phyloP scores from a whole-genome alignment of 257 asterid species.

The Solanum medicagineum region DNA sequence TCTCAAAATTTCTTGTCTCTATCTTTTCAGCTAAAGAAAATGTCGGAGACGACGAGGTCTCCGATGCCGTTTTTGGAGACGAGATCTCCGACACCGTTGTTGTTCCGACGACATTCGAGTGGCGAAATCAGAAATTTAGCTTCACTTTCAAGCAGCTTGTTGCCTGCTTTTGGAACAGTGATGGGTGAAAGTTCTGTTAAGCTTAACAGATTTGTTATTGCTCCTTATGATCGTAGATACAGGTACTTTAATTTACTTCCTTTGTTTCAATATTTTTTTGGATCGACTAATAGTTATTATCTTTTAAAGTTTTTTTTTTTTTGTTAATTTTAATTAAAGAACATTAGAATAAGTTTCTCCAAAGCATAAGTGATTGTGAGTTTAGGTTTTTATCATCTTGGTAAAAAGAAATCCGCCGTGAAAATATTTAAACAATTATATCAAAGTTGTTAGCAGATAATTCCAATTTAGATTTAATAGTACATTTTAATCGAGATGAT shows the following conservation, averaged over 20 bases:
- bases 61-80: slow-evolving; percentile 23
- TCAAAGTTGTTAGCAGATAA: too few relatives aligned
- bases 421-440: too few relatives aligned
- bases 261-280: neutral
- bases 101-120: slow-evolving; percentile 52
- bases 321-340: too few relatives aligned
- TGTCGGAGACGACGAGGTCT: slow-evolving; percentile 22
- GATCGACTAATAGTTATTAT: neutral
- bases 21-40: slow-evolving; percentile 1
- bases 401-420: too few relatives aligned
- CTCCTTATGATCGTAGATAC: slow-evolving; percentile 82
- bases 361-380: too few relatives aligned
- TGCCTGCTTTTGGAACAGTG: slow-evolving; percentile 88
- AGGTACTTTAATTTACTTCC: slow-evolving; percentile 21
- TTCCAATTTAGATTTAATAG: too few relatives aligned
- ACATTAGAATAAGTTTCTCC: too few relatives aligned
- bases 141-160: slow-evolving; percentile 71
- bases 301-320: neutral
- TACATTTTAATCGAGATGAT: too few relatives aligned
- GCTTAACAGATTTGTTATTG: slow-evolving; percentile 41
- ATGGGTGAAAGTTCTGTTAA: slow-evolving; percentile 48
- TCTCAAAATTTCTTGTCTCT: neutral
- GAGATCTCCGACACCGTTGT: slow-evolving; percentile 49
- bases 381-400: too few relatives aligned
- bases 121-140: slow-evolving; percentile 46